Evolutionary conservation across 441 rosid species (phyloP).

Genomic region (Syzygium syzygioides): DNA sequence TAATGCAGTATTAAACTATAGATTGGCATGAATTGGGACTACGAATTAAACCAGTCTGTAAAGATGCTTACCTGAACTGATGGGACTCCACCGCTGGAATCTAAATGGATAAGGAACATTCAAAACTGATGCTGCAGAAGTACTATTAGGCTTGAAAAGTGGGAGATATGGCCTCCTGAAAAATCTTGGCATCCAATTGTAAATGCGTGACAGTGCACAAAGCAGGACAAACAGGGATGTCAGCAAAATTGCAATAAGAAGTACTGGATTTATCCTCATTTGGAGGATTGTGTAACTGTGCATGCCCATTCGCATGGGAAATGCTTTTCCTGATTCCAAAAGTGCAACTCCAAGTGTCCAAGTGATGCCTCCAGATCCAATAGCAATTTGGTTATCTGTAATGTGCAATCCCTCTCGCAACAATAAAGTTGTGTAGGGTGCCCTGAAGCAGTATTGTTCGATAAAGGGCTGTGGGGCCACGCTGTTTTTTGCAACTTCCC

Average conservation of each 20-base stretch:
- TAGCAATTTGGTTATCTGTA: slow-evolving; percentile 57
- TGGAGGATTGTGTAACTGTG: slow-evolving; percentile 51
- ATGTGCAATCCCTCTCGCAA: slow-evolving; percentile 93
- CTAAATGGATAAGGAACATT: slow-evolving; percentile 74
- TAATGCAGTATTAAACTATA: neutral
- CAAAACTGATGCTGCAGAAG: slow-evolving; percentile 61
- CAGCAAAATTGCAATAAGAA: slow-evolving; percentile 48
- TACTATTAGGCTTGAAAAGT: slow-evolving; percentile 60
- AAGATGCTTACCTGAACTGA: slow-evolving; percentile 51
- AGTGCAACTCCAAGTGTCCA: slow-evolving; percentile 98
- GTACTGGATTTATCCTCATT: slow-evolving; percentile 60
- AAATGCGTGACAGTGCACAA: slow-evolving; percentile 64
- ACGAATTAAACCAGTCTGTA: neutral
- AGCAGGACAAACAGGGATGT: slow-evolving; percentile 63
- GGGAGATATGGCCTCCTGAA: slow-evolving; percentile 72
- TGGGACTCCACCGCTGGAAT: slow-evolving; percentile 87
- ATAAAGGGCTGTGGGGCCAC: slow-evolving; percentile 95
- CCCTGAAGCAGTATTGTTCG: slow-evolving; percentile 98
- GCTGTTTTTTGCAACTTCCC: slow-evolving; percentile 79
- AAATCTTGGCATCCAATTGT: slow-evolving; percentile 66
- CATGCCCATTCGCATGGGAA: slow-evolving; percentile 56
- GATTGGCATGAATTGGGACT: neutral
- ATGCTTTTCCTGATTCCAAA: slow-evolving; percentile 76
- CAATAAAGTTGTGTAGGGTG: slow-evolving; percentile 76
- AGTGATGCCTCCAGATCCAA: slow-evolving; percentile 95